These are phyloP conservation scores for Cladosporium cucumerinum DNA, from an alignment of 2,329 filamentous ascomycete species.

Conservation along the genomic window DNA sequence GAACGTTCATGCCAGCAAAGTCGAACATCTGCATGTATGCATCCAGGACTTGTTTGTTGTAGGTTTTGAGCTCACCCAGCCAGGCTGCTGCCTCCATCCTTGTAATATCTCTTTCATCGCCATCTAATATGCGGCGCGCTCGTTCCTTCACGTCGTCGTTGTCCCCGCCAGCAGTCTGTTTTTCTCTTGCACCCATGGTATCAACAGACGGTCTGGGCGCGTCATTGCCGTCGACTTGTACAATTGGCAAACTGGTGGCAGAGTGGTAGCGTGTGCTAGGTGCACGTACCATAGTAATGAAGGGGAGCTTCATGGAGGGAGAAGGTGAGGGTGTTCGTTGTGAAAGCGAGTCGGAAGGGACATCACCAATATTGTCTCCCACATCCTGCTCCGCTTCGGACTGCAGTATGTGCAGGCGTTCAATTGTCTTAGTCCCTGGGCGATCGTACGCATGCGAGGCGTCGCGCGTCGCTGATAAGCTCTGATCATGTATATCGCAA, in stretches of 20 bases:
- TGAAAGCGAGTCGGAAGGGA: constrained; percentile 8
- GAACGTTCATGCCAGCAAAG: constrained; percentile 75
- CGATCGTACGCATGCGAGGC: constrained; percentile 21
- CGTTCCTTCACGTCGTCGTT: constrained; percentile 67
- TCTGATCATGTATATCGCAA: constrained; percentile 25
- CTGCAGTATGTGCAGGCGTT: constrained; percentile 31
- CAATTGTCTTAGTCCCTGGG: constrained; percentile 24
- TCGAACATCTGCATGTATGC: constrained; percentile 95
- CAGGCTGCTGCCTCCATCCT: constrained; percentile 80
- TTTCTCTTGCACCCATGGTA: constrained; percentile 16
- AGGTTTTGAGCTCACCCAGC: constrained; percentile 68
- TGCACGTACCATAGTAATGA: constrained; percentile 10
- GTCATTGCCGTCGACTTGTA: constrained; percentile 49
- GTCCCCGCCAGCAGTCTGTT: constrained; percentile 18
- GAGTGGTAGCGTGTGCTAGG: constrained; percentile 21
- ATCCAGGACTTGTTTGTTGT: constrained; percentile 54
- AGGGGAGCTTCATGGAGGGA: constrained; percentile 18
- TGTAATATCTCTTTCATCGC: constrained; percentile 74
- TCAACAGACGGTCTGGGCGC: constrained; percentile 37
- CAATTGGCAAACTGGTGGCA: constrained; percentile 26
- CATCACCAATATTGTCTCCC: constrained; percentile 12
- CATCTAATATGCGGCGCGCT: constrained; percentile 79
- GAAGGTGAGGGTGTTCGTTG: constrained; percentile 6
- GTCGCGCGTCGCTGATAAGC: constrained; percentile 20
- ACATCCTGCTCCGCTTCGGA: constrained; percentile 32